phyloP scores from a whole-genome alignment of 306 rosid species.

The Luffa aegyptiaca region DNA sequence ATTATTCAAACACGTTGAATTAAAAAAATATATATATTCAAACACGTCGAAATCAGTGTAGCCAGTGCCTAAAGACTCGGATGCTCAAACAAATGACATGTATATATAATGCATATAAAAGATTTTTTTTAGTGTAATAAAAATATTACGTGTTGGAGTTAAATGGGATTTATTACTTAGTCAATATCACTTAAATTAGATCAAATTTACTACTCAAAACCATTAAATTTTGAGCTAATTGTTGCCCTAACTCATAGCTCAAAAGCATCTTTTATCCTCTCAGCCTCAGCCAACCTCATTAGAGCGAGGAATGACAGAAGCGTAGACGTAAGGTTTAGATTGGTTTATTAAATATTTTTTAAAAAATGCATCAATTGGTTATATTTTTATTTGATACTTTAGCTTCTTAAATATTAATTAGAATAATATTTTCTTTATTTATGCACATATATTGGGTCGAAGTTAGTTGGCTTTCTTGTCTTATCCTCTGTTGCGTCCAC shows the following conservation, averaged over 20 bases:
- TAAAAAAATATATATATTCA: no score
- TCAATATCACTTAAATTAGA: neutral
- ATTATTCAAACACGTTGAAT: no score
- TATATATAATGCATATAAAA: neutral
- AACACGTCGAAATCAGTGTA: no score
- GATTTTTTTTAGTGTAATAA: neutral
- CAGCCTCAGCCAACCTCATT: neutral
- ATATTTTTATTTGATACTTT: neutral
- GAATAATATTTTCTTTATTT: neutral
- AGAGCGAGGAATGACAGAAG: neutral
- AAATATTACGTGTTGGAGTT: neutral
- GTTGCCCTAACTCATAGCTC: neutral
- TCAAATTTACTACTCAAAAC: neutral
- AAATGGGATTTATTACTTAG: neutral
- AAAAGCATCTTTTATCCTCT: neutral
- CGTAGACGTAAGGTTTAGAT: neutral
- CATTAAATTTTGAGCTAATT: neutral
- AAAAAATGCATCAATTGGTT: neutral
- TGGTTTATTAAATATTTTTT: neutral
- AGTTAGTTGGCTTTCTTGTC: slow-evolving; percentile 1
- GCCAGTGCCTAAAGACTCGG: no score
- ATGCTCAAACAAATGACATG: no score
- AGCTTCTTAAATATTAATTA: neutral
- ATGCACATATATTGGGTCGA: neutral
- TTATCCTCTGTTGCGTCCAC: neutral